Evolutionary conservation across 2,329 filamentous ascomycete genomes (phyloP).

Genomic region (Berkeleyomyces rouxiae): DNA sequence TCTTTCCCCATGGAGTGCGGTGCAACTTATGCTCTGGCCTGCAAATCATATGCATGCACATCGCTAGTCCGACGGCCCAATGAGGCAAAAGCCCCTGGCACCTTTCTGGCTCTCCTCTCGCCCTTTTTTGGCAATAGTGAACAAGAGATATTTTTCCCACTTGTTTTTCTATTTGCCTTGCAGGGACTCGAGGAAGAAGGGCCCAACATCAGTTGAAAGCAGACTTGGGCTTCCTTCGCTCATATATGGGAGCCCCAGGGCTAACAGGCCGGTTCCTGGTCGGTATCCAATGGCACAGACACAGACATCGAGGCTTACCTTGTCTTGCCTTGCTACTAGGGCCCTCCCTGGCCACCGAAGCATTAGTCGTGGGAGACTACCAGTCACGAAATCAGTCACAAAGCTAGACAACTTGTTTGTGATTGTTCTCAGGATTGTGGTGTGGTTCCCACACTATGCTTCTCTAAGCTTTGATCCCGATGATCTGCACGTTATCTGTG

Average conservation of each 20-base stretch:
- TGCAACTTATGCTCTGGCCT: background rate
- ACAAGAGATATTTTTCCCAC: background rate
- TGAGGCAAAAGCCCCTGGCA: slow-evolving; percentile 1
- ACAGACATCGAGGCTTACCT: background rate
- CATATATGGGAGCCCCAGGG: background rate
- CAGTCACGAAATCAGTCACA: background rate
- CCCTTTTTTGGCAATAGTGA: background rate
- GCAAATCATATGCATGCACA: background rate
- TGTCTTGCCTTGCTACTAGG: background rate
- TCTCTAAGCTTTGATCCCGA: background rate
- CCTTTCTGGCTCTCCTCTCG: background rate
- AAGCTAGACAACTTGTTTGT: background rate
- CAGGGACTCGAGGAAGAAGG: background rate
- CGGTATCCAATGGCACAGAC: background rate
- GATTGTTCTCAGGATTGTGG: background rate
- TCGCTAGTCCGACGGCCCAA: background rate
- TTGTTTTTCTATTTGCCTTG: background rate
- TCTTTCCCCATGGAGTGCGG: background rate
- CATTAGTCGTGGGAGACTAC: background rate
- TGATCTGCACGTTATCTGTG: background rate
- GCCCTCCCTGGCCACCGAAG: background rate
- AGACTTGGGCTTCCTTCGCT: background rate
- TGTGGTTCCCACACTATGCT: background rate
- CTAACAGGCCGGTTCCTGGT: background rate
- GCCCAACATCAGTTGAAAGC: background rate